Conservation (phyloP, 176 grass and related monocot species). For the Hyparrhenia diplandra region DNA sequence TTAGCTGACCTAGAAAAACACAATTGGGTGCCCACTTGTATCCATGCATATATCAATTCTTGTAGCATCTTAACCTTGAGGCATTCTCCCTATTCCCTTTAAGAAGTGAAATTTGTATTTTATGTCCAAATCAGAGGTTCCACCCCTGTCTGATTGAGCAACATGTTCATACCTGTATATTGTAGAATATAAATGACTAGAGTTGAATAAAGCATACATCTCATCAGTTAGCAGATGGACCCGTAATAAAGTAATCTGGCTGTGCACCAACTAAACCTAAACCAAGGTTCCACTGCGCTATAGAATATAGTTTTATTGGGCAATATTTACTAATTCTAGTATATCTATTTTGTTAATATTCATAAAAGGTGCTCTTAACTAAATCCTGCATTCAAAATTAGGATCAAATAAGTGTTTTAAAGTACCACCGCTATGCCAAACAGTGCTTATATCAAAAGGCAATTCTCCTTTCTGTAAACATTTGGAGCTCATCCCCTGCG, state of each 20-base stretch:
- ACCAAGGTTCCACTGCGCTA: neutral
- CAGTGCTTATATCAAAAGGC: neutral
- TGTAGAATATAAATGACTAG: neutral
- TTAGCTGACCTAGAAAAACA: neutral
- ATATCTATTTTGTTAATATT: neutral
- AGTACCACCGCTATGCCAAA: neutral
- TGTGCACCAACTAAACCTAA: neutral
- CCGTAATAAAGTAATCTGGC: neutral
- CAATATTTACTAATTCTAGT: neutral
- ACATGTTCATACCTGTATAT: neutral
- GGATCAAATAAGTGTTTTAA: neutral
- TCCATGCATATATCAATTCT: neutral
- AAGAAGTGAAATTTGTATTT: neutral
- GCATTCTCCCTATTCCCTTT: neutral
- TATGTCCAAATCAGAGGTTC: neutral
- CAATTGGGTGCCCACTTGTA: neutral
- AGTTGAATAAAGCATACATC: neutral
- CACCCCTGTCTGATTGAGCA: neutral
- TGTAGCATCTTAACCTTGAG: neutral
- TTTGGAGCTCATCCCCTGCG: neutral
- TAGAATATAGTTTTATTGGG: neutral
- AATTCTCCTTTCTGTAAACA: neutral
- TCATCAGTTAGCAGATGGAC: neutral
- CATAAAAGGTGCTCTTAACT: neutral
- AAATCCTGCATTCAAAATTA: neutral